Base-by-base conservation (phyloP, 345 rosid species). In the Angophora floribunda region DNA sequence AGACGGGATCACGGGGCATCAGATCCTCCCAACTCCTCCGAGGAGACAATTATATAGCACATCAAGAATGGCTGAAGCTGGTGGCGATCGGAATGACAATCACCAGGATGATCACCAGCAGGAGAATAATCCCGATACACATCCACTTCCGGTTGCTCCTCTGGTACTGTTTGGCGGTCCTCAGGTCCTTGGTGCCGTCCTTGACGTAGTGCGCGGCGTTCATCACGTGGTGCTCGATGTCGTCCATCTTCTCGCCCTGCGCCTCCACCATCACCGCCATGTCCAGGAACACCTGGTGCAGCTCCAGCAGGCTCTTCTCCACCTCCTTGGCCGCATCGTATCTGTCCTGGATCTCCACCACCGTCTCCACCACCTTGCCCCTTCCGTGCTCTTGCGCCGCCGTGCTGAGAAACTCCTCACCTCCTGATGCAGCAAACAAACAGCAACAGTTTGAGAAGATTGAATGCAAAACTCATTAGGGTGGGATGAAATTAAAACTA, bases 181-280 rank as follows among this genome's bases (percentile, higher is more conserved):
- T 95, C 26, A 97, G 97, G 92, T 97, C 94, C 22, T 93, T 94
- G 6, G 98, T 89, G 5, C 98, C 99, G 78, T 93, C 98, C 86
- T 94, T 95, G 36, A 98, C 99, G 36, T 96, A 96, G 85, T 96
- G 95, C 17, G 94, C 90, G 0, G 99, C 99, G 85, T 92, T 96
- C 94, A 96, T 52, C 86, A 97, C 99, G 80, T 98, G 99, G 85
- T 95, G 98, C 90, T 95, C 99, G 14, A 97, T 98, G 87, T 98
- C 97, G 87, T 98, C 99, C 95, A 98, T 92, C 91, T 98, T 95
- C 91, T 97, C 99, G 6, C 98, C 99, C 86, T 98, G 99, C 0
- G 97, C 87, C 91, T 96, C 98, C 70, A 97, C 99, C 99, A 97
- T 96, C 63, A 98, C 98, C 1, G 99, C 97, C 99, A 96, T 98